Percentiles rank a stretch among this genome's conserved stretches.
Evolutionary conservation across 768 basidiomycete genomes (phyloP).

Genomic region (Xerocomellus amylosporus): DNA sequence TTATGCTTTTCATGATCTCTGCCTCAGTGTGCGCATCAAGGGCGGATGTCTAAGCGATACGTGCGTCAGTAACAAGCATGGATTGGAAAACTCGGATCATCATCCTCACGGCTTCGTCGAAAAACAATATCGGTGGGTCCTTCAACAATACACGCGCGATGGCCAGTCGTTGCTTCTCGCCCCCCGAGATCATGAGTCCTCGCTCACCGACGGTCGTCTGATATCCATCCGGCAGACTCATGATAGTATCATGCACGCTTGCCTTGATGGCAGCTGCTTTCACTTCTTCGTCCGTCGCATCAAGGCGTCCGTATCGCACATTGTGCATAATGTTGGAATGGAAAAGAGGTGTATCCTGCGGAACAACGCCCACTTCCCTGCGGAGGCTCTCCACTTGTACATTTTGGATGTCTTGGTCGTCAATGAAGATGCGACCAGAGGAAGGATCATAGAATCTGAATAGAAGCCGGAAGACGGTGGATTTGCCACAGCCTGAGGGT

Average conservation of each 20-base stretch:
- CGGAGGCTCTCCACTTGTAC: conserved; percentile 74
- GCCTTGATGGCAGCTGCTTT: conserved; percentile 79
- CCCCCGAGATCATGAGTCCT: conserved; percentile 97
- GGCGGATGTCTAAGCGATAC: conserved; percentile 73
- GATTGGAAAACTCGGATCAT: neutral
- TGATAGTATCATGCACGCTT: conserved; percentile 79
- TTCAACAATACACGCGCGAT: conserved; percentile 91
- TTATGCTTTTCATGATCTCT: conserved; percentile 94
- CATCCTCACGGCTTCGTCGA: conserved; percentile 88
- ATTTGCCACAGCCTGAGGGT: conserved; percentile 96
- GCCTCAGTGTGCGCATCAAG: conserved; percentile 93
- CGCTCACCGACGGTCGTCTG: conserved; percentile 91
- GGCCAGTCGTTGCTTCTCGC: conserved; percentile 96
- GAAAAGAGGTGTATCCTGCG: conserved; percentile 97
- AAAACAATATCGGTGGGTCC: conserved; percentile 94
- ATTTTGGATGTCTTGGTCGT: conserved; percentile 80
- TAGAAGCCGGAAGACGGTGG: conserved; percentile 89
- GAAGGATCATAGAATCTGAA: conserved; percentile 92
- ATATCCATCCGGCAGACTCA: conserved; percentile 82
- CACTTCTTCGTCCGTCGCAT: conserved; percentile 89
- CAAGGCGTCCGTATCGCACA: conserved; percentile 85
- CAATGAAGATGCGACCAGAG: conserved; percentile 77
- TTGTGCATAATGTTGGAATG: conserved; percentile 96
- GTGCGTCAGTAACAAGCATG: conserved; percentile 1
- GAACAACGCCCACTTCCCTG: conserved; percentile 83